Percentiles rank a stretch among this genome's conserved stretches.
Evolutionary conservation across 2,329 filamentous ascomycete genomes (phyloP).

Genomic region (Hymenoscyphus fraxineus): DNA sequence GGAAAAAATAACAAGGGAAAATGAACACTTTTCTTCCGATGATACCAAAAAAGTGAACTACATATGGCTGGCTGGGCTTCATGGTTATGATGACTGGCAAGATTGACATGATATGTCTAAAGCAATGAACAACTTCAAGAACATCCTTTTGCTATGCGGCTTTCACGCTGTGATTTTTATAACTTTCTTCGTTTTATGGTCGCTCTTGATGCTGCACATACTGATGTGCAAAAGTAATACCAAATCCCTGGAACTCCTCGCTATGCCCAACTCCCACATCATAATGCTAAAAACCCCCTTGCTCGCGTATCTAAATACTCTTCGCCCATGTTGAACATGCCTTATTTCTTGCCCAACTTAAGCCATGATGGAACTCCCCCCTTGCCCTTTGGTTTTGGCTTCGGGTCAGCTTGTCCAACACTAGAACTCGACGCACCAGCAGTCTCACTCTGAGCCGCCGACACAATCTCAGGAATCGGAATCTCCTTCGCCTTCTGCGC

Average conservation of each 20-base stretch:
- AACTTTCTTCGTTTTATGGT: not conserved
- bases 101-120: conserved; percentile 15
- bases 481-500: conserved; percentile 63
- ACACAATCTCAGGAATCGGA: conserved; percentile 42
- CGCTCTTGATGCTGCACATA: not conserved
- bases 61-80: conserved; percentile 16
- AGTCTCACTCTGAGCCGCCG: not conserved
- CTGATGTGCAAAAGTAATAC: conserved; percentile 3
- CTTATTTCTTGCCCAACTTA: conserved; percentile 68
- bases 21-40: conserved; percentile 3
- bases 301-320: not conserved
- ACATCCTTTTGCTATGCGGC: conserved; percentile 6
- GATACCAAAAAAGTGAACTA: not conserved
- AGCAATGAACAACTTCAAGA: conserved; percentile 26
- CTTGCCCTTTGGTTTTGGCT: not conserved
- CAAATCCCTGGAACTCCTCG: conserved; percentile 24
- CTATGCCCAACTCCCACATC: conserved; percentile 21
- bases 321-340: not conserved
- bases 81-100: conserved; percentile 18
- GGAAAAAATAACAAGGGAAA: conserved; percentile 13
- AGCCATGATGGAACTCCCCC: conserved; percentile 42
- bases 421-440: not conserved
- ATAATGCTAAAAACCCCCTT: conserved; percentile 12
- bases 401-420: not conserved
- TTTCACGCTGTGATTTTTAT: not conserved